phyloP scores from a whole-genome alignment of 306 rosid genomes.

The Geum urbanum region DNA sequence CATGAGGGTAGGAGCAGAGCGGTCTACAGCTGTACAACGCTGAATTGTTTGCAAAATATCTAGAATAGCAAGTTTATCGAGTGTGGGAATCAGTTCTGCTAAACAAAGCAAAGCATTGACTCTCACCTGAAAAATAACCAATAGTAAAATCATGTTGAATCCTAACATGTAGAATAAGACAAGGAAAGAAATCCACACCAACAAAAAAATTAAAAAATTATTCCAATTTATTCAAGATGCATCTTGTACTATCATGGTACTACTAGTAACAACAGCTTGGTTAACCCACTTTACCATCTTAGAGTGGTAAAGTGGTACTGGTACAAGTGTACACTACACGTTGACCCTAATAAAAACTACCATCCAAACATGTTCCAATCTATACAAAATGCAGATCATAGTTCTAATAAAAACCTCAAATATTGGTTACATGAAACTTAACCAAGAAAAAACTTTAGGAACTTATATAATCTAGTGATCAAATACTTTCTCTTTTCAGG shows the following conservation, averaged over 20 bases:
- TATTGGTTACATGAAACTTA: not conserved
- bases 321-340: too few species aligned
- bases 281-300: not conserved
- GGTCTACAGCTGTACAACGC: constrained; percentile 96
- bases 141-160: constrained; percentile 5
- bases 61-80: constrained; percentile 75
- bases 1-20: constrained; percentile 96
- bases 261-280: not conserved
- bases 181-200: not conserved
- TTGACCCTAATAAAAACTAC: not conserved
- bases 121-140: constrained; percentile 61
- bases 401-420: not conserved
- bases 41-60: constrained; percentile 92
- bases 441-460: not conserved
- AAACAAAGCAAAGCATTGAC: constrained; percentile 93
- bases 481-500: not conserved
- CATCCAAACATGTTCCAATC: not conserved
- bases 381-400: not conserved
- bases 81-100: constrained; percentile 72
- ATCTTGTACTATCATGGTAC: constrained; percentile 13
- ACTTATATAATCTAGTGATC: not conserved
- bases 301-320: too few species aligned
- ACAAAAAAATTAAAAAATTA: too few species aligned
- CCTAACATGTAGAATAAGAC: constrained; percentile 13
- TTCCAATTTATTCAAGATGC: not conserved